Conservation (phyloP, 768 basidiomycete species). For the Melanogaster broomeanus region DNA sequence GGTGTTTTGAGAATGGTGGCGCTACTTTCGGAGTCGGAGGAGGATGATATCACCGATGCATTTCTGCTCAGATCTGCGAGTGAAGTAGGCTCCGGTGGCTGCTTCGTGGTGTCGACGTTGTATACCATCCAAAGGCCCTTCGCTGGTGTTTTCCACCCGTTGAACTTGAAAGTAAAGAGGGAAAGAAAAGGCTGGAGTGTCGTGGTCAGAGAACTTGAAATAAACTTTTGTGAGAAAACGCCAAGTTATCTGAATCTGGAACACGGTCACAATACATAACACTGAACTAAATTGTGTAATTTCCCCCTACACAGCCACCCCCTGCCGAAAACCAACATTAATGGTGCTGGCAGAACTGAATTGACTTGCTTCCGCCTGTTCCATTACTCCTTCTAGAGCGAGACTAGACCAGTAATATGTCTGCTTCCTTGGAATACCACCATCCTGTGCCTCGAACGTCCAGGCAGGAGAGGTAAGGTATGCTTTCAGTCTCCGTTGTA, state of each 20-base stretch:
- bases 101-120: not conserved
- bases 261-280: conserved; percentile 1
- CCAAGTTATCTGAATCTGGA: conserved; percentile 8
- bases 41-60: conserved; percentile 73
- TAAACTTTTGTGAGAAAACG: conserved; percentile 15
- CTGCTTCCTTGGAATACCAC: too few species aligned
- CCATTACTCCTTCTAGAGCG: not conserved
- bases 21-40: conserved; percentile 54
- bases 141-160: not conserved
- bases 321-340: conserved; percentile 11
- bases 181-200: too few species aligned
- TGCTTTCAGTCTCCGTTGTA: too few species aligned
- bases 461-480: too few species aligned
- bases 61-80: conserved; percentile 74
- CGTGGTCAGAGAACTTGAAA: not conserved
- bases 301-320: conserved; percentile 26
- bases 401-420: too few species aligned
- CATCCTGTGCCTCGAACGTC: too few species aligned
- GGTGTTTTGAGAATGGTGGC: conserved; percentile 42
- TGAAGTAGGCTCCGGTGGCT: conserved; percentile 16
- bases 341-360: not conserved
- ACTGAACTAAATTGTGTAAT: too few species aligned
- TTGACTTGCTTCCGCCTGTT: not conserved
- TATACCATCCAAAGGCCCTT: conserved; percentile 8
- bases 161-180: not conserved